phyloP scores from a whole-genome alignment of 176 grass and related monocot genomes.

The Zizania latifolia region DNA sequence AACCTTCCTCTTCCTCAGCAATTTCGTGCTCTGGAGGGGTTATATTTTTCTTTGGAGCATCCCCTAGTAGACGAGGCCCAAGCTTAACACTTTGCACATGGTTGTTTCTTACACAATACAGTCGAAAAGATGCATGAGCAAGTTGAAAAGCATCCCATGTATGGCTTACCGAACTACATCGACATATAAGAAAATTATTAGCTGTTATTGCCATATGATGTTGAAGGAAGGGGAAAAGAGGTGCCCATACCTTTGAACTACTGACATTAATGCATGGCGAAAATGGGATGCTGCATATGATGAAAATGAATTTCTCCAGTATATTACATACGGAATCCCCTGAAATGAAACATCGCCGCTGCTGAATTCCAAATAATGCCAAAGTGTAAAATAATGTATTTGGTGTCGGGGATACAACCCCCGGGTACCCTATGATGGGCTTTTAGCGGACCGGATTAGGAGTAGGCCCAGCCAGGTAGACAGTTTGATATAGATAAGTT shows the following conservation, averaged over 20 bases:
- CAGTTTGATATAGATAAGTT: too few species aligned
- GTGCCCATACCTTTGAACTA: conserved; percentile 76
- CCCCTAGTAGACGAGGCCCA: conserved; percentile 78
- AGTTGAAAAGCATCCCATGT: conserved; percentile 99
- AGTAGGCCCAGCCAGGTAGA: too few species aligned
- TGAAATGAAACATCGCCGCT: conserved; percentile 33
- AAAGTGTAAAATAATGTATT: conserved; percentile 6
- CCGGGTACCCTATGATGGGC: too few species aligned
- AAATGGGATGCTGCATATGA: conserved; percentile 91
- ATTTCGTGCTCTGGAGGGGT: conserved; percentile 44
- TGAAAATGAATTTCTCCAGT: conserved; percentile 91
- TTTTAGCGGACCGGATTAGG: too few species aligned
- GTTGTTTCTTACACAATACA: conserved; percentile 84
- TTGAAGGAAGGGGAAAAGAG: conserved; percentile 7
- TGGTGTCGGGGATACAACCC: too few species aligned
- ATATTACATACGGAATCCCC: conserved; percentile 98
- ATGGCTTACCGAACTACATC: conserved; percentile 86
- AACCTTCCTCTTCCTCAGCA: conserved; percentile 54
- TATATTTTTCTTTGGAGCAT: conserved; percentile 90
- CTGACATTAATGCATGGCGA: conserved; percentile 83
- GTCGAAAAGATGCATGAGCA: conserved; percentile 84
- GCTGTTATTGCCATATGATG: not conserved
- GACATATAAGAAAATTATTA: conserved; percentile 24
- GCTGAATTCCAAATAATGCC: not conserved
- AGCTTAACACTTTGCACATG: conserved; percentile 73